These are phyloP conservation scores for Amaranthus tricolor DNA, from an alignment of 179 eudicot genomes.

Conservation along the genomic window DNA sequence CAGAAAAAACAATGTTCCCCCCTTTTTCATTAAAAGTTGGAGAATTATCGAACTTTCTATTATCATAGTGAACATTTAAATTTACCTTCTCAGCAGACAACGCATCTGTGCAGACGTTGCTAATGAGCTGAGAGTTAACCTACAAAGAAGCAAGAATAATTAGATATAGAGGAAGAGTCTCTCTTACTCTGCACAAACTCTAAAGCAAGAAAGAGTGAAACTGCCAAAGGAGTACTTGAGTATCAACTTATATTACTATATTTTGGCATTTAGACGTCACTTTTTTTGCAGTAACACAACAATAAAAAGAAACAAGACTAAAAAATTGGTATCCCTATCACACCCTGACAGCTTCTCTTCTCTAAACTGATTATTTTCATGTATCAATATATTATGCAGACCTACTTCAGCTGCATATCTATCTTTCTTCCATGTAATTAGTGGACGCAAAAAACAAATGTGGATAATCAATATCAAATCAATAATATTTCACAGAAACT, in stretches of 20 bases:
- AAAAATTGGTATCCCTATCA: not conserved
- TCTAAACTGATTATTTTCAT: constrained; percentile 8
- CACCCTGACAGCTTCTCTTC: not conserved
- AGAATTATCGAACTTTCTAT: not conserved
- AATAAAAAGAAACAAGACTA: not conserved
- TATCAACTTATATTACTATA: not conserved
- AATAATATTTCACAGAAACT: not conserved
- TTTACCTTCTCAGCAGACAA: constrained; percentile 98
- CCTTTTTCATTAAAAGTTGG: not conserved
- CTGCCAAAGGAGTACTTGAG: not conserved
- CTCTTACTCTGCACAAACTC: not conserved
- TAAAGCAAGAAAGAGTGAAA: constrained; percentile 2
- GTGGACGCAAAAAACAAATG: not conserved
- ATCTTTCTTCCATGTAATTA: not conserved
- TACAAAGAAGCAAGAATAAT: constrained; percentile 29
- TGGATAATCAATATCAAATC: not conserved
- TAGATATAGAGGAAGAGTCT: not conserved
- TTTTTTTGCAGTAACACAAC: too few relatives aligned
- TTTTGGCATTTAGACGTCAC: not conserved
- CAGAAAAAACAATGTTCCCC: not conserved
- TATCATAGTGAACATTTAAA: not conserved
- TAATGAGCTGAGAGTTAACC: constrained; percentile 98
- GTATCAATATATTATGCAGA: not conserved
- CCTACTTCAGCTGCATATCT: not conserved
- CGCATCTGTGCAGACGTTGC: constrained; percentile 98